These are phyloP conservation scores for Phytophthora hybrid DNA, from an alignment of 352 stramenopile genomes.

Conservation along the genomic window DNA sequence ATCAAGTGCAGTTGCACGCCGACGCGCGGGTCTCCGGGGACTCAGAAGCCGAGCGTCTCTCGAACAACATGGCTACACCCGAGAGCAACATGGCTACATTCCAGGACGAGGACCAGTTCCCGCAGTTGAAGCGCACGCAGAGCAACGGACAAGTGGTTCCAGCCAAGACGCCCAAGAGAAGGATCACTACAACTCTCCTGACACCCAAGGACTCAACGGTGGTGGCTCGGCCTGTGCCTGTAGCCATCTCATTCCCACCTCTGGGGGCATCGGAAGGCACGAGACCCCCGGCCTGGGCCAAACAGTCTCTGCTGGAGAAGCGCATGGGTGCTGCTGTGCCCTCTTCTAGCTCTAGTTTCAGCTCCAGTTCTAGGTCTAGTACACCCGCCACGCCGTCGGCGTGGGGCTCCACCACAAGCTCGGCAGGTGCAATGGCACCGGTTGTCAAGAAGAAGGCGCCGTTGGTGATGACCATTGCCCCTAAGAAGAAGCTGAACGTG, in stretches of 20 bases:
- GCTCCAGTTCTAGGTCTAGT: constrained; percentile 4
- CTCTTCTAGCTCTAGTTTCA: constrained; percentile 9
- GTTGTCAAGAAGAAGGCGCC: constrained; percentile 11
- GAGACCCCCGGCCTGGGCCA: constrained; percentile 44
- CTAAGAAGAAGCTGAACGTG: neutral
- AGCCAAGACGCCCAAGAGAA: constrained; percentile 6
- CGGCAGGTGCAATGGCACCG: neutral
- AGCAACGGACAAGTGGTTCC: constrained; percentile 1
- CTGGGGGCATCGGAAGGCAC: constrained; percentile 9
- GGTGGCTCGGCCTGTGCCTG: constrained; percentile 39
- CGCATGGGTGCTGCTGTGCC: neutral
- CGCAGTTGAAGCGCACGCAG: constrained; percentile 23
- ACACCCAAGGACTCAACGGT: constrained; percentile 34
- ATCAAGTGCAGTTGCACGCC: constrained; percentile 26
- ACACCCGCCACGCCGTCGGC: neutral
- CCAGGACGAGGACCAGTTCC: neutral
- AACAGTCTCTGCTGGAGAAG: constrained; percentile 37
- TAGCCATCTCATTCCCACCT: constrained; percentile 1
- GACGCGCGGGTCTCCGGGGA: constrained; percentile 3
- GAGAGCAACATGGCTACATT: neutral
- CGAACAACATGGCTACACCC: constrained; percentile 11
- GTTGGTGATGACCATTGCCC: neutral
- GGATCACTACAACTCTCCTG: constrained; percentile 61
- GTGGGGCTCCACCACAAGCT: neutral
- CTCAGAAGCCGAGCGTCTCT: neutral